A percentile compares a stretch with the other conserved stretches of the same genome.
These are phyloP conservation scores for Curvularia spicifera DNA, from an alignment of 2,329 filamentous ascomycete genomes.

Conservation along the genomic window DNA sequence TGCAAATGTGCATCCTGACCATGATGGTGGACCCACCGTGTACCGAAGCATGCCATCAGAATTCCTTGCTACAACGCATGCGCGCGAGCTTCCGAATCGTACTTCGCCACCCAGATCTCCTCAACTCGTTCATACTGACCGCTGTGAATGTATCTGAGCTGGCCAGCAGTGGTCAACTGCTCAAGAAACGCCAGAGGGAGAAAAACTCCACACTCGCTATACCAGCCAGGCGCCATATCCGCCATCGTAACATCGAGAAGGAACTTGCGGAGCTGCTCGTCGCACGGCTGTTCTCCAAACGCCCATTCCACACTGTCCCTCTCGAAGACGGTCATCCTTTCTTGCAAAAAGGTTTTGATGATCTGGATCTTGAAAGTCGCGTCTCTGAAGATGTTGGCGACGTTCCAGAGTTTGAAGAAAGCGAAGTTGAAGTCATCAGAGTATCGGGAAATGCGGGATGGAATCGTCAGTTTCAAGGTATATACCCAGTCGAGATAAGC, in stretches of 20 bases:
- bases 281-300: not conserved
- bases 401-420: not conserved
- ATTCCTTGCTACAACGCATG: not conserved
- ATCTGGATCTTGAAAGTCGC: not conserved
- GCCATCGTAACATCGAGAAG: not conserved
- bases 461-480: slow-evolving; percentile 4
- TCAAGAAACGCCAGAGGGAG: not conserved
- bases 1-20: not conserved
- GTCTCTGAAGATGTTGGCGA: not conserved
- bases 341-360: not conserved
- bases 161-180: slow-evolving; percentile 1
- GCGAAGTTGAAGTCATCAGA: not conserved
- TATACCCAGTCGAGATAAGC: slow-evolving; percentile 28
- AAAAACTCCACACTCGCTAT: not conserved
- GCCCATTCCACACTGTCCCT: not conserved
- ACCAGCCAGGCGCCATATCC: not conserved
- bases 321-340: not conserved
- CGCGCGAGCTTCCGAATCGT: not conserved
- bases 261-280: slow-evolving; percentile 2
- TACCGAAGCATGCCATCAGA: not conserved
- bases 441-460: not conserved
- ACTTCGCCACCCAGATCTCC: not conserved
- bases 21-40: not conserved
- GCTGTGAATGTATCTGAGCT: too few relatives aligned
- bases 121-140: too few relatives aligned